A percentile compares a stretch with the other conserved stretches of the same genome.
Evolutionary conservation across 2,329 filamentous ascomycete species (phyloP).

Genomic region (Dactylellina drechsleri): DNA sequence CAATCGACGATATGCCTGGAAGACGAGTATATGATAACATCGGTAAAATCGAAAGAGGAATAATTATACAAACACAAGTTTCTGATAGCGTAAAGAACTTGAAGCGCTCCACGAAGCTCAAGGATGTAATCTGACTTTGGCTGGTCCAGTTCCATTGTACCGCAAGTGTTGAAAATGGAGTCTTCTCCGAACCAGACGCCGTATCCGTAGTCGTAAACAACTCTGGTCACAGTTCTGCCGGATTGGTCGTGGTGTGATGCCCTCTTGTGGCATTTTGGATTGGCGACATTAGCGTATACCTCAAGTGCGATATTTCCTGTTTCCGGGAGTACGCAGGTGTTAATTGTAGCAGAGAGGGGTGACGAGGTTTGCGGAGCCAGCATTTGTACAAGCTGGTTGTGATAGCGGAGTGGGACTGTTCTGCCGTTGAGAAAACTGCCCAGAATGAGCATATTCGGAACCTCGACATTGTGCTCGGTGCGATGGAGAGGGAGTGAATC

Average conservation of each 20-base stretch:
- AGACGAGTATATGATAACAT: slow-evolving; percentile 42
- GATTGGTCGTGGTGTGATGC: slow-evolving; percentile 1
- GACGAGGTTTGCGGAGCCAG: not conserved
- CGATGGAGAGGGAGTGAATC: slow-evolving; percentile 33
- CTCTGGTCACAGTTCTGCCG: too few species aligned
- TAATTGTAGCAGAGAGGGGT: slow-evolving; percentile 2
- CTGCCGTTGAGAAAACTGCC: slow-evolving; percentile 34
- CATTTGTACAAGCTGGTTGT: slow-evolving; percentile 7
- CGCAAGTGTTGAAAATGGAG: slow-evolving; percentile 37
- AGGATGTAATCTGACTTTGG: slow-evolving; percentile 24
- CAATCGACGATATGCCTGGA: slow-evolving; percentile 32
- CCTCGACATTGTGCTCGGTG: slow-evolving; percentile 2
- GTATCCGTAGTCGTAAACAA: slow-evolving; percentile 38
- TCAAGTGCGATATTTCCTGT: slow-evolving; percentile 35
- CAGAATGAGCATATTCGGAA: slow-evolving; percentile 34
- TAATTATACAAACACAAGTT: slow-evolving; percentile 25
- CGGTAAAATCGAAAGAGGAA: slow-evolving; percentile 47
- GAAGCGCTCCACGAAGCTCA: slow-evolving; percentile 29
- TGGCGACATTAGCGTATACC: slow-evolving; percentile 39
- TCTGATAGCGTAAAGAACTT: slow-evolving; percentile 33
- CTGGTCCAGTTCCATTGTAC: slow-evolving; percentile 22
- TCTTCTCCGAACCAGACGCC: slow-evolving; percentile 43
- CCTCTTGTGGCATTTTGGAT: slow-evolving; percentile 32
- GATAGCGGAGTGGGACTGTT: slow-evolving; percentile 29
- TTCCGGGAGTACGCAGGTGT: slow-evolving; percentile 31